phyloP scores from a whole-genome alignment of 495 filamentous ascomycete species.

The Xylaria intraflava region DNA sequence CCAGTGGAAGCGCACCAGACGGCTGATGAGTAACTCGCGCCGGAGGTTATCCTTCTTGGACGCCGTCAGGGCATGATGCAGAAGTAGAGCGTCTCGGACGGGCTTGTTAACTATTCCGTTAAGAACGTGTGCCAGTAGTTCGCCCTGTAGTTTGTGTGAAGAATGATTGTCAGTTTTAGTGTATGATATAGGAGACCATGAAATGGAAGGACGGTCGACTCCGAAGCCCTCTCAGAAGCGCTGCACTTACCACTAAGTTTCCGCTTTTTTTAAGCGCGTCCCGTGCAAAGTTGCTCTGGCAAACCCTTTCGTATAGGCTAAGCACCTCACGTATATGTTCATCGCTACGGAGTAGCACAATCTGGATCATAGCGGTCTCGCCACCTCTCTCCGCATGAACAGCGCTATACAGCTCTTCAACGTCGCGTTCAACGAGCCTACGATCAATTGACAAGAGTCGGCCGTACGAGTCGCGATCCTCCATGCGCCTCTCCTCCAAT shows the following conservation, averaged over 20 bases:
- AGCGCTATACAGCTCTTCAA: constrained; percentile 61
- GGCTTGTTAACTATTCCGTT: constrained; percentile 95
- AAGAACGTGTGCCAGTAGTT: constrained; percentile 90
- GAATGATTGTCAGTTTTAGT: background rate
- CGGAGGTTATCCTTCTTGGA: constrained; percentile 59
- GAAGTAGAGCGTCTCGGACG: constrained; percentile 87
- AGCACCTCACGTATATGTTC: constrained; percentile 75
- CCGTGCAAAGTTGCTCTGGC: constrained; percentile 71
- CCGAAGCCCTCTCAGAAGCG: too few relatives aligned
- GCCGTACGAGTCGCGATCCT: constrained; percentile 55
- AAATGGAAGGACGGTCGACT: background rate
- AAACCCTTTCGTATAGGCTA: constrained; percentile 60
- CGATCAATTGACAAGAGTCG: constrained; percentile 32
- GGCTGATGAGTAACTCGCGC: constrained; percentile 74
- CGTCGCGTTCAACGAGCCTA: constrained; percentile 62
- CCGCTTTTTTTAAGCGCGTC: constrained; percentile 82
- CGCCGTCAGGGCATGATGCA: constrained; percentile 76
- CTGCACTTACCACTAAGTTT: constrained; percentile 75
- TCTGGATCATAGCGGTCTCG: constrained; percentile 83
- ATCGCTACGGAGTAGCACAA: constrained; percentile 75
- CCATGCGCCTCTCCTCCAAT: constrained; percentile 74
- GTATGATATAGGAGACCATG: background rate
- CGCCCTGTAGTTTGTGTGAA: constrained; percentile 54
- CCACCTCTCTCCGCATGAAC: constrained; percentile 71
- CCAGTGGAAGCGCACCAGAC: constrained; percentile 80